Evolutionary conservation across 169 alveolate genomes (phyloP).

Genomic region (Plasmodium cynomolgi): DNA sequence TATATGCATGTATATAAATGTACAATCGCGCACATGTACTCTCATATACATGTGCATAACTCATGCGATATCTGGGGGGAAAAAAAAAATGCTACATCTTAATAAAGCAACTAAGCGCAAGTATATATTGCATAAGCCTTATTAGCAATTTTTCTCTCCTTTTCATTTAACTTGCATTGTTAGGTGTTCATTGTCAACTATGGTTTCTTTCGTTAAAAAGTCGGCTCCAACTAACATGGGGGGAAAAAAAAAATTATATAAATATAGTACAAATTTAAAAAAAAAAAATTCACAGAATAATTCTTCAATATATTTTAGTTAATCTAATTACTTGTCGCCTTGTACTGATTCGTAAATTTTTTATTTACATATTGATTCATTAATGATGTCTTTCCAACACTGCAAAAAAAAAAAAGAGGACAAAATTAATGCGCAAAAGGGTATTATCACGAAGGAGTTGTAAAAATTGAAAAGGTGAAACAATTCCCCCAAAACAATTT

Average conservation of each 20-base stretch:
- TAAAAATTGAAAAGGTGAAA: neutral
- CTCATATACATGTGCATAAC: neutral
- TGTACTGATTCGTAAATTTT: slow-evolving; percentile 95
- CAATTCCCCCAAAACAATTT: neutral
- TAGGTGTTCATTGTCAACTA: slow-evolving; percentile 95
- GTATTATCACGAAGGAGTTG: neutral
- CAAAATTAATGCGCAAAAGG: neutral
- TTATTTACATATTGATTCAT: slow-evolving; percentile 98
- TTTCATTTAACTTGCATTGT: slow-evolving; percentile 92
- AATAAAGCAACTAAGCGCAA: neutral
- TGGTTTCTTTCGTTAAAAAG: slow-evolving; percentile 97
- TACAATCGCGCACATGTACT: neutral
- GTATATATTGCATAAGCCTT: neutral
- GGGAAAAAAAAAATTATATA: neutral
- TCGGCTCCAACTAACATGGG: slow-evolving; percentile 96
- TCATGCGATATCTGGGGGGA: neutral
- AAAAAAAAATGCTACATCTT: neutral
- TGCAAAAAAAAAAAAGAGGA: slow-evolving; percentile 67
- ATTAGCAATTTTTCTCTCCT: neutral
- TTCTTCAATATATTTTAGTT: neutral
- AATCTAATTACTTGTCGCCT: slow-evolving; percentile 94
- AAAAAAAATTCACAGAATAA: neutral
- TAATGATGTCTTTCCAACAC: slow-evolving; percentile 99
- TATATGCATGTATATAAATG: slow-evolving; percentile 5
- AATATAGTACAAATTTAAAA: neutral